Evolutionary conservation across 177 flowering plant genomes (phyloP).

Genomic region (Vitis hybrid): DNA sequence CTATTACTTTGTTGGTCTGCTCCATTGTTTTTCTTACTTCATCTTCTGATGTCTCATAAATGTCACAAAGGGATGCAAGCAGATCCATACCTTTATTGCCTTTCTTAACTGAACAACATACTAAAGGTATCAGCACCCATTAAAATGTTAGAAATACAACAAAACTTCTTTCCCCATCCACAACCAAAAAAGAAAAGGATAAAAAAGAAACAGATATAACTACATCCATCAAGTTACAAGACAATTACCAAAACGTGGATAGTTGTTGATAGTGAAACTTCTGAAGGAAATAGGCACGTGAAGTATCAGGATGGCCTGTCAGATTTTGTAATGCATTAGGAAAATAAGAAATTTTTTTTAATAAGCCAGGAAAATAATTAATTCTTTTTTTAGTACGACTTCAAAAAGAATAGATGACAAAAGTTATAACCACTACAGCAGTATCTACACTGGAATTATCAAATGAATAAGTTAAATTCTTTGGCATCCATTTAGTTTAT

Average conservation of each 20-base stretch:
- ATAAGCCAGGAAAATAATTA: not conserved
- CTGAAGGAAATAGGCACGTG: conserved; percentile 81
- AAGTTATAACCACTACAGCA: not conserved
- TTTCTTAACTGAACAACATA: conserved; percentile 58
- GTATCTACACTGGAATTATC: not conserved
- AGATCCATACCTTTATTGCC: conserved; percentile 65
- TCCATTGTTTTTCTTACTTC: conserved; percentile 71
- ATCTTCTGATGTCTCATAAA: conserved; percentile 86
- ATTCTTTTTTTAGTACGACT: not conserved
- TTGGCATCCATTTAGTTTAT: no score
- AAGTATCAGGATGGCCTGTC: conserved; percentile 86
- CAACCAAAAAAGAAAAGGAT: not conserved
- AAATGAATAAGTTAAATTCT: not conserved
- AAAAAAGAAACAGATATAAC: not conserved
- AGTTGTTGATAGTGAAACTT: conserved; percentile 55
- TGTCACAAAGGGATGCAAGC: conserved; percentile 77
- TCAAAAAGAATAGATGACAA: not conserved
- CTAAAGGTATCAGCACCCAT: conserved; percentile 9
- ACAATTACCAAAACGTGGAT: conserved; percentile 62
- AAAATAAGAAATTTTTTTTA: not conserved
- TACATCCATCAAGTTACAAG: conserved; percentile 1
- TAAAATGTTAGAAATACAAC: not conserved
- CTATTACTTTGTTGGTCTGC: conserved; percentile 68
- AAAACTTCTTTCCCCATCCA: not conserved
- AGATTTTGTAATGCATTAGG: conserved; percentile 1